Evolutionary conservation across 2,329 filamentous ascomycete species (phyloP).

Genomic region (Nemania sp.): DNA sequence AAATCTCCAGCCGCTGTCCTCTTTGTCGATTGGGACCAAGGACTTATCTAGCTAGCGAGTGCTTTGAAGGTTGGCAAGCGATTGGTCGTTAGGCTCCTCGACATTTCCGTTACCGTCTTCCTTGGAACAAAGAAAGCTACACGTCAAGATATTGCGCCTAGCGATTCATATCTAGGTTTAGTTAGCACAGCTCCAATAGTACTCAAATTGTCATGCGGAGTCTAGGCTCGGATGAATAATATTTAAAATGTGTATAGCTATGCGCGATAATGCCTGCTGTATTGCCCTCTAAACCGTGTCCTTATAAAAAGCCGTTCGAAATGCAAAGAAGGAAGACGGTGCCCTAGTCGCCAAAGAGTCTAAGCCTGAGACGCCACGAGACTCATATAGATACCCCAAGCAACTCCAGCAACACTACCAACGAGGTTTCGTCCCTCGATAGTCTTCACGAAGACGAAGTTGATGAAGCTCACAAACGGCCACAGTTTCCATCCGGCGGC

Average conservation of each 20-base stretch:
- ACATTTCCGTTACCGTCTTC: slow-evolving; percentile 10
- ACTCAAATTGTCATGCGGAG: too few relatives aligned
- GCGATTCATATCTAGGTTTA: too few relatives aligned
- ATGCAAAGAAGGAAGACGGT: not conserved
- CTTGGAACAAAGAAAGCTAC: slow-evolving; percentile 8
- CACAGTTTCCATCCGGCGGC: slow-evolving; percentile 73
- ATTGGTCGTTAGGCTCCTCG: too few relatives aligned
- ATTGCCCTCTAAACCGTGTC: too few relatives aligned
- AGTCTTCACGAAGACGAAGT: slow-evolving; percentile 71
- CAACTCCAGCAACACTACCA: slow-evolving; percentile 71
- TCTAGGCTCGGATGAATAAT: too few relatives aligned
- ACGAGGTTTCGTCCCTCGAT: slow-evolving; percentile 72
- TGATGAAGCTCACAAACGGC: slow-evolving; percentile 70
- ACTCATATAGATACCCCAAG: slow-evolving; percentile 77
- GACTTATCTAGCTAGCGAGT: not conserved
- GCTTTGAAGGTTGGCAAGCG: too few relatives aligned
- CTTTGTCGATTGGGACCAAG: slow-evolving; percentile 14
- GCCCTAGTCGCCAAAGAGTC: not conserved
- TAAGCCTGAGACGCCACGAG: slow-evolving; percentile 53
- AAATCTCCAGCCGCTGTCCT: not conserved
- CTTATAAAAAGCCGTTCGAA: not conserved
- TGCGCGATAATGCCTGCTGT: too few relatives aligned
- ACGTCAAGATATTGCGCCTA: not conserved
- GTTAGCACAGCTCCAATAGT: too few relatives aligned
- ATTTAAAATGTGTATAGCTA: too few relatives aligned